Conservation (phyloP, 176 grass and related monocot genomes). For the Hordeum marinum region DNA sequence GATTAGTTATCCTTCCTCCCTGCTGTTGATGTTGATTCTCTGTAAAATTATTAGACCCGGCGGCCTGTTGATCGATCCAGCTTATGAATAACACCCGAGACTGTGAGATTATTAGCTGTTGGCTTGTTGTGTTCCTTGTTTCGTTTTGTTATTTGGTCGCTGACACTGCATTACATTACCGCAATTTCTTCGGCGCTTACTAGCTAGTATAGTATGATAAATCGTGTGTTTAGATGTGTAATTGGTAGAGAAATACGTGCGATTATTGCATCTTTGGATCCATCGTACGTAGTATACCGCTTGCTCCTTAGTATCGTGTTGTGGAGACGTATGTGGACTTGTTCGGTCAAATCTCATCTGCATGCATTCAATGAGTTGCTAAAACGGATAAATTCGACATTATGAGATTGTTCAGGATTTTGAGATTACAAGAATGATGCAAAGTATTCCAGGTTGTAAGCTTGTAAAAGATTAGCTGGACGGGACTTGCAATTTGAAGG, state of each 20-base stretch:
- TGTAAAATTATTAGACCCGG: background rate
- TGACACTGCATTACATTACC: too few relatives aligned
- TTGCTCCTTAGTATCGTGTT: too few relatives aligned
- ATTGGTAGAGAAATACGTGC: background rate
- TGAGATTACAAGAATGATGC: background rate
- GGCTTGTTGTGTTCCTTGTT: too few relatives aligned
- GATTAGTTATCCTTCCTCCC: background rate
- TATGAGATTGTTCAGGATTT: background rate
- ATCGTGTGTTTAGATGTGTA: background rate
- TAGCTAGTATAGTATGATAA: too few relatives aligned
- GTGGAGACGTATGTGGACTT: background rate
- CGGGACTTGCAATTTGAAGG: background rate
- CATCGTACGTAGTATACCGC: background rate
- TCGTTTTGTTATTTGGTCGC: too few relatives aligned
- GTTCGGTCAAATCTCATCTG: background rate
- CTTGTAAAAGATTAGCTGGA: background rate
- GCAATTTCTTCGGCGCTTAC: too few relatives aligned
- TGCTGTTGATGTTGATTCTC: background rate
- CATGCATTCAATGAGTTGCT: too few relatives aligned
- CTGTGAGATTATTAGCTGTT: too few relatives aligned
- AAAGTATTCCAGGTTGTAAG: background rate
- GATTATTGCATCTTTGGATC: background rate
- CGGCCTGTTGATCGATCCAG: background rate
- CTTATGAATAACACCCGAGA: background rate
- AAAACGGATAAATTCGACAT: background rate